Percentiles rank a stretch among this genome's conserved stretches.
Conservation (phyloP, 805 yeast species). For the Millerozyma miso region DNA sequence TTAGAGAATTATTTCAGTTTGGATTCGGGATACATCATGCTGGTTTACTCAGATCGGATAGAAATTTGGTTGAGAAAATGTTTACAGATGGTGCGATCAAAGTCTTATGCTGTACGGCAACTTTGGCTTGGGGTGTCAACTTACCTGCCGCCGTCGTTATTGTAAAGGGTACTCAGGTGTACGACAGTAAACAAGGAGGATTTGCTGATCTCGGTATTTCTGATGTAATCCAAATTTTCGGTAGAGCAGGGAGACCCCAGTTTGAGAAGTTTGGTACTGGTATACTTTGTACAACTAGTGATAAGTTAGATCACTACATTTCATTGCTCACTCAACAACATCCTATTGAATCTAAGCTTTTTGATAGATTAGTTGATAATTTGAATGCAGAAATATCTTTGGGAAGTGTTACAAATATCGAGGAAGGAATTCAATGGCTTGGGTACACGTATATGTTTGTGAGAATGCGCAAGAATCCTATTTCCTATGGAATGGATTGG, state of each 20-base stretch:
- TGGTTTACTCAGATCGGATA: slow-evolving; percentile 88
- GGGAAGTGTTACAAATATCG: slow-evolving; percentile 92
- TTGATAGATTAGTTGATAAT: slow-evolving; percentile 80
- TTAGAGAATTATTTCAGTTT: slow-evolving; percentile 68
- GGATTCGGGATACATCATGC: slow-evolving; percentile 98
- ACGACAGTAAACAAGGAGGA: slow-evolving; percentile 93
- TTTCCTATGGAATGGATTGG: slow-evolving; percentile 89
- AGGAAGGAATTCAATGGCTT: slow-evolving; percentile 95
- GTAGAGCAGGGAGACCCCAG: slow-evolving; percentile 99
- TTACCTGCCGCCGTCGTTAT: slow-evolving; percentile 97
- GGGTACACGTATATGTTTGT: slow-evolving; percentile 95
- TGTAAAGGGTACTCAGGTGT: slow-evolving; percentile 93
- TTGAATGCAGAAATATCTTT: slow-evolving; percentile 93
- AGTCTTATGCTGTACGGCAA: slow-evolving; percentile 92
- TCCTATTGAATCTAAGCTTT: slow-evolving; percentile 86
- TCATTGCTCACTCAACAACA: slow-evolving; percentile 88
- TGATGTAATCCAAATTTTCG: slow-evolving; percentile 96
- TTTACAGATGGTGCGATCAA: slow-evolving; percentile 81
- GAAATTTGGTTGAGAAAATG: slow-evolving; percentile 85
- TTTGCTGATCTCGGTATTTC: slow-evolving; percentile 89
- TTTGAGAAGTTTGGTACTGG: slow-evolving; percentile 92
- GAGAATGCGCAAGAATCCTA: slow-evolving; percentile 91
- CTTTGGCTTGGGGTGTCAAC: slow-evolving; percentile 99
- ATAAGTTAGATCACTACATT: slow-evolving; percentile 82
- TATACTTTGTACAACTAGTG: slow-evolving; percentile 78